These are phyloP conservation scores for Chenopodium album DNA, from an alignment of 148 eudicot species.

Conservation along the genomic window DNA sequence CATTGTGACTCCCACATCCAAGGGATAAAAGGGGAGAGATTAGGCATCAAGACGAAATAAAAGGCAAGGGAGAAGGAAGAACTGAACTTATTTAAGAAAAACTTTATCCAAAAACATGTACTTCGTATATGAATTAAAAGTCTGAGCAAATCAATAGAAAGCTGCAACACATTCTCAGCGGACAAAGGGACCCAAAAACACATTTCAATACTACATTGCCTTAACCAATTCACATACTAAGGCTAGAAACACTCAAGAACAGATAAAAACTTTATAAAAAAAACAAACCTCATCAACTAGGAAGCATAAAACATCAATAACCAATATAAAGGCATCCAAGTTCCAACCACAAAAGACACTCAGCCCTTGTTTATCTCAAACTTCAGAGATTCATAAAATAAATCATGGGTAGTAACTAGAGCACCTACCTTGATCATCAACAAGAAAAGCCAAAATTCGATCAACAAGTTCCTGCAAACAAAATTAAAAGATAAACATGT, in stretches of 20 bases:
- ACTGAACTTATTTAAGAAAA: background rate
- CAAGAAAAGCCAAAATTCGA: conserved; percentile 63
- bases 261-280: background rate
- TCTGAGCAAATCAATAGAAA: background rate
- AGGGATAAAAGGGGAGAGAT: background rate
- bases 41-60: too few relatives aligned
- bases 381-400: background rate
- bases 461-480: conserved; percentile 84
- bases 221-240: background rate
- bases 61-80: background rate
- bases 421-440: conserved; percentile 81
- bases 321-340: background rate
- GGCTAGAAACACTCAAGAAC: background rate
- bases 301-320: background rate
- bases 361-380: background rate
- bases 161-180: background rate
- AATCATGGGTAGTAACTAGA: background rate
- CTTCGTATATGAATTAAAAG: background rate
- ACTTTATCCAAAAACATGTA: background rate
- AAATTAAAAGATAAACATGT: background rate
- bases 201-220: background rate
- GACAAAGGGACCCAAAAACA: background rate
- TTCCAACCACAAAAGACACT: background rate
- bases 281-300: background rate
- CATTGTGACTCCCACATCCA: background rate